phyloP scores from a whole-genome alignment of 2,329 filamentous ascomycete species.

The Leptographium flavum region DNA sequence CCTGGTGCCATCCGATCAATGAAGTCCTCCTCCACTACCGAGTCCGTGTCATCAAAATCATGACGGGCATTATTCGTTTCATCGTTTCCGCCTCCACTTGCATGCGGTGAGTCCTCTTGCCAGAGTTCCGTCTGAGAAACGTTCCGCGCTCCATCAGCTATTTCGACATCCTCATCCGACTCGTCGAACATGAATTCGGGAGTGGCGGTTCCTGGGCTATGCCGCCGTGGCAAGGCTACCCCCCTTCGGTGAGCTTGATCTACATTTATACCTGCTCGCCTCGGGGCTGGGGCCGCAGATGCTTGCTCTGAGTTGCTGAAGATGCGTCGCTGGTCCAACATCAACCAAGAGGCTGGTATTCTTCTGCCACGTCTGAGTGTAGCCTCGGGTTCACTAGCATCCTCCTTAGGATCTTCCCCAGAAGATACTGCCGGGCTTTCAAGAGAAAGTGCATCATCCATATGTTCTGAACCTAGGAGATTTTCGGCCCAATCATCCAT shows the following conservation, averaged over 20 bases:
- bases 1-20: conserved; percentile 36
- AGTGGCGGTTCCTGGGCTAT: conserved; percentile 15
- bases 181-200: conserved; percentile 29
- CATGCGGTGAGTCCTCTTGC: conserved; percentile 1
- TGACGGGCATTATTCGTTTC: conserved; percentile 2
- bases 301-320: conserved; percentile 5
- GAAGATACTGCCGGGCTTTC: background rate
- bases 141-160: background rate
- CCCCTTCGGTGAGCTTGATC: conserved; percentile 28
- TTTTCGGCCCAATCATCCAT: no score
- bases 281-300: conserved; percentile 14
- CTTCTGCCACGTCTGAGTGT: conserved; percentile 25
- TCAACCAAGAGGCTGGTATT: conserved; percentile 54
- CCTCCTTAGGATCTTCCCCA: conserved; percentile 9
- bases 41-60: conserved; percentile 30
- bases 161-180: conserved; percentile 18
- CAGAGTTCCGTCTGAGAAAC: background rate
- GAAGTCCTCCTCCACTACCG: conserved; percentile 33
- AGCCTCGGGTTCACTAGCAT: conserved; percentile 27
- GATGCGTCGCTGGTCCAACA: conserved; percentile 38
- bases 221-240: conserved; percentile 31
- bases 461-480: background rate
- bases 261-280: conserved; percentile 19
- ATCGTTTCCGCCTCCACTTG: conserved; percentile 2
- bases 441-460: background rate